Percentiles rank a stretch among this genome's conserved stretches.
Evolutionary conservation across 495 filamentous ascomycete species (phyloP).

Genomic region (Durotheca rogersii): DNA sequence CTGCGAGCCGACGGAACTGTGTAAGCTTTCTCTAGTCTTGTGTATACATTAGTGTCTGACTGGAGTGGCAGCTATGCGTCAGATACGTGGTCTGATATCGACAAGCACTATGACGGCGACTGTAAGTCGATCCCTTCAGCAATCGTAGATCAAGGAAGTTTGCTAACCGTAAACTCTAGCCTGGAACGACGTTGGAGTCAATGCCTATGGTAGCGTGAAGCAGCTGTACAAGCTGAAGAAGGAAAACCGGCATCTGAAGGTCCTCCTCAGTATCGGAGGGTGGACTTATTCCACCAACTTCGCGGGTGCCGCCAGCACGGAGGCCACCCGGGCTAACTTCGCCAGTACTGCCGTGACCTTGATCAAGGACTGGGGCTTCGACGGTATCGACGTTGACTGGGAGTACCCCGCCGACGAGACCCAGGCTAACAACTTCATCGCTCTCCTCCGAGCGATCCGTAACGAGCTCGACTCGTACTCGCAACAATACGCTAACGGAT

Average conservation of each 20-base stretch:
- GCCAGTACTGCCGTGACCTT: constrained; percentile 64
- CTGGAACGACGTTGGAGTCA: constrained; percentile 54
- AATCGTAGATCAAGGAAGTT: neutral
- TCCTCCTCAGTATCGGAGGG: constrained; percentile 84
- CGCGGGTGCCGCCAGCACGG: constrained; percentile 61
- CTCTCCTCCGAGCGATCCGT: constrained; percentile 66
- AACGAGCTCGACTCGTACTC: constrained; percentile 65
- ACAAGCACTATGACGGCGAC: constrained; percentile 69
- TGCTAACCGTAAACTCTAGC: constrained; percentile 33
- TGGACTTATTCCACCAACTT: constrained; percentile 88
- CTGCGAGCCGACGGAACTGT: constrained; percentile 79
- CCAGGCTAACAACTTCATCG: constrained; percentile 70
- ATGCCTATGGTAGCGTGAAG: constrained; percentile 81
- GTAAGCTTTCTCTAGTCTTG: constrained; percentile 41
- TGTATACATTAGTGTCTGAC: neutral
- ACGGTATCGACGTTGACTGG: constrained; percentile 53
- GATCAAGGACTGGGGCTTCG: constrained; percentile 60
- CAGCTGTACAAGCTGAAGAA: constrained; percentile 88
- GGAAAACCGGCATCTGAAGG: constrained; percentile 79
- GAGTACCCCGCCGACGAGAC: constrained; percentile 56
- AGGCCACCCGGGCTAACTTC: constrained; percentile 58
- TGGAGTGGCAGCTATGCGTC: constrained; percentile 41
- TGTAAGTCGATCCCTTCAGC: constrained; percentile 33
- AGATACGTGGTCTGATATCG: constrained; percentile 60
- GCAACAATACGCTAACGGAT: constrained; percentile 44